Conservation (phyloP, 352 stramenopile species). For the Thraustotheca clavata region DNA sequence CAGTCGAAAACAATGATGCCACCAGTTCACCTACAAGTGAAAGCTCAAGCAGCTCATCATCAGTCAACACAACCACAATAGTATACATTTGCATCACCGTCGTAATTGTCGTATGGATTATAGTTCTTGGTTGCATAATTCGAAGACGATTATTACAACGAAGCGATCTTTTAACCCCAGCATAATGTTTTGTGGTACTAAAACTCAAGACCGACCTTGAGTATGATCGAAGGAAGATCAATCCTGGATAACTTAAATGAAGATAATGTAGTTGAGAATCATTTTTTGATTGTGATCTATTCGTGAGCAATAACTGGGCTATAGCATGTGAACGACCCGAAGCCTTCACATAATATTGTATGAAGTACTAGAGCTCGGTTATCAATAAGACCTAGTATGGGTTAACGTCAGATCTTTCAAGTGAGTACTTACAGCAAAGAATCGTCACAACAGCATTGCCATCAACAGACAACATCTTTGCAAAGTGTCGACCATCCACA, state of each 20-base stretch:
- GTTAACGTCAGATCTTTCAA: neutral
- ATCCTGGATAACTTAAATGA: no score
- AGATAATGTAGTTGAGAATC: no score
- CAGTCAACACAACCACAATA: constrained; percentile 24
- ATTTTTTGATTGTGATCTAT: constrained; percentile 7
- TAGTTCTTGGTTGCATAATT: constrained; percentile 45
- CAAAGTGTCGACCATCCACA: constrained; percentile 68
- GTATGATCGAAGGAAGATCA: no score
- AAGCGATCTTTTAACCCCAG: neutral
- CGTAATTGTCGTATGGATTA: constrained; percentile 35
- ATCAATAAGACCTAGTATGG: constrained; percentile 51
- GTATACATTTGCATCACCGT: constrained; percentile 49
- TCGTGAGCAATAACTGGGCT: constrained; percentile 28
- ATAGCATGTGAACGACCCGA: constrained; percentile 79
- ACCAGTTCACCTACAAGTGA: constrained; percentile 2
- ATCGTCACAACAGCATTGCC: constrained; percentile 57
- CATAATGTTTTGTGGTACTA: neutral
- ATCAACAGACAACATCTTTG: constrained; percentile 67
- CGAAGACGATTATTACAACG: constrained; percentile 22
- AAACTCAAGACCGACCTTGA: no score
- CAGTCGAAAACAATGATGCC: neutral
- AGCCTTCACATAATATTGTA: constrained; percentile 61
- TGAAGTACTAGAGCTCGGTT: constrained; percentile 70
- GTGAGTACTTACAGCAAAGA: constrained; percentile 45
- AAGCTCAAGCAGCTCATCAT: neutral